phyloP scores from a whole-genome alignment of 257 asterid species.

The Solanum habrochaites region DNA sequence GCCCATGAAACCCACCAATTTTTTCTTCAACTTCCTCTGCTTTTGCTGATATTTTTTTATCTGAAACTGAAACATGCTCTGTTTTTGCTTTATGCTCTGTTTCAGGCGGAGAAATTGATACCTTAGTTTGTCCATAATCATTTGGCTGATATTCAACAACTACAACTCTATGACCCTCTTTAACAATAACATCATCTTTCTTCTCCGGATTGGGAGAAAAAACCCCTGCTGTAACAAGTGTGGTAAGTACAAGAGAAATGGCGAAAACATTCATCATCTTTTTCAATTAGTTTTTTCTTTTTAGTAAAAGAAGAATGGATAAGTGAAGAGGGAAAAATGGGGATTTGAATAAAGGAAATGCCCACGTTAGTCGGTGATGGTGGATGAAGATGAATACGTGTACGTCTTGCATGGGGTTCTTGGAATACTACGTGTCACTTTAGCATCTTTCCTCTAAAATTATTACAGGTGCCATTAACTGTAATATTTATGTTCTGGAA shows the following conservation, averaged over 20 bases:
- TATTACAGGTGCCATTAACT: background rate
- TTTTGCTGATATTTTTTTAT: background rate
- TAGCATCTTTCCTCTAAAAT: background rate
- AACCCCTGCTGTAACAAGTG: constrained; percentile 14
- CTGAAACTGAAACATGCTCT: background rate
- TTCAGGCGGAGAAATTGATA: constrained; percentile 22
- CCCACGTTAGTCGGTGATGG: background rate
- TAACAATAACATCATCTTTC: constrained; percentile 9
- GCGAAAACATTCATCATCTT: constrained; percentile 27
- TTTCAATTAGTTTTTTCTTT: background rate
- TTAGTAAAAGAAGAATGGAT: too few relatives aligned
- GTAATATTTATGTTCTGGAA: background rate
- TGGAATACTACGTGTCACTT: background rate
- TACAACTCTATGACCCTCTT: constrained; percentile 38
- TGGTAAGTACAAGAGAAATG: constrained; percentile 12
- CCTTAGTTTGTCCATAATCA: constrained; percentile 7
- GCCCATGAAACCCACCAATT: background rate
- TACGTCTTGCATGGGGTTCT: background rate
- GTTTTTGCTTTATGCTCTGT: background rate
- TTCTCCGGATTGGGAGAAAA: constrained; percentile 9
- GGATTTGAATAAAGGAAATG: background rate
- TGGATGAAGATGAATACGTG: background rate
- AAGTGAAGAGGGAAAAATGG: background rate
- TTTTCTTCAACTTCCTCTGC: background rate
- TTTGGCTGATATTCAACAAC: constrained; percentile 31